These are phyloP conservation scores for Aureobasidium subglaciale DNA, from an alignment of 2,329 filamentous ascomycete genomes.

Conservation along the genomic window DNA sequence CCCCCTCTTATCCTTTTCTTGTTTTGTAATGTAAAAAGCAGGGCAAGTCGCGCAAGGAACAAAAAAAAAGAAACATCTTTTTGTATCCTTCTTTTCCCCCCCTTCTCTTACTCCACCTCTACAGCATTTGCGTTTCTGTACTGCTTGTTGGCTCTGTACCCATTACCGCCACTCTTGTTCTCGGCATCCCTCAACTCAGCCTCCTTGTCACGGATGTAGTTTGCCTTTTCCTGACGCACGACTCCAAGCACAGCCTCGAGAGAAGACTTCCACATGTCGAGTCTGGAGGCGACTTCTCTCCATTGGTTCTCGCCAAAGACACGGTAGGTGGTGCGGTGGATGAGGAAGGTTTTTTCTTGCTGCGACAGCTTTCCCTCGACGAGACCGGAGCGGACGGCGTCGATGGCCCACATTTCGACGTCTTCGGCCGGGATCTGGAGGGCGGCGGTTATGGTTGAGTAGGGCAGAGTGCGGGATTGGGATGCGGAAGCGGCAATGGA, in stretches of 20 bases:
- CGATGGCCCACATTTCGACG: conserved; percentile 98
- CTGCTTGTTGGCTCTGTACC: conserved; percentile 23
- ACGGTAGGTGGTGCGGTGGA: conserved; percentile 92
- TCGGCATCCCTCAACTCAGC: conserved; percentile 48
- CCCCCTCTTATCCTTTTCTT: too few relatives aligned
- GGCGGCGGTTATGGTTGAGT: conserved; percentile 73
- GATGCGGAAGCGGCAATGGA: conserved; percentile 73
- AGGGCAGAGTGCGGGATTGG: conserved; percentile 79
- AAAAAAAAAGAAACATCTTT: not conserved
- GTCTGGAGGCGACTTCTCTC: conserved; percentile 81
- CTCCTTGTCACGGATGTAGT: conserved; percentile 70
- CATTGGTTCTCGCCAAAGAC: conserved; percentile 98
- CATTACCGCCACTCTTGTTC: conserved; percentile 17
- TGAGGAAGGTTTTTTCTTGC: conserved; percentile 84
- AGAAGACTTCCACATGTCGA: conserved; percentile 86
- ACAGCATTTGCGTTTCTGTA: conserved; percentile 25
- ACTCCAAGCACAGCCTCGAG: conserved; percentile 71
- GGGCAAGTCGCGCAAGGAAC: too few relatives aligned
- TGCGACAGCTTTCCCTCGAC: conserved; percentile 96
- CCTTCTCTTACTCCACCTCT: conserved; percentile 23
- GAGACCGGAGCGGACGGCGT: conserved; percentile 90
- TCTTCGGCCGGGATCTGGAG: conserved; percentile 76
- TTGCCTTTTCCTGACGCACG: conserved; percentile 72
- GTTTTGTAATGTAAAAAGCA: too few relatives aligned
- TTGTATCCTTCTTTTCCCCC: not conserved